Conservation (phyloP, 108 stramenopile species). For the Skeletonema potamos region DNA sequence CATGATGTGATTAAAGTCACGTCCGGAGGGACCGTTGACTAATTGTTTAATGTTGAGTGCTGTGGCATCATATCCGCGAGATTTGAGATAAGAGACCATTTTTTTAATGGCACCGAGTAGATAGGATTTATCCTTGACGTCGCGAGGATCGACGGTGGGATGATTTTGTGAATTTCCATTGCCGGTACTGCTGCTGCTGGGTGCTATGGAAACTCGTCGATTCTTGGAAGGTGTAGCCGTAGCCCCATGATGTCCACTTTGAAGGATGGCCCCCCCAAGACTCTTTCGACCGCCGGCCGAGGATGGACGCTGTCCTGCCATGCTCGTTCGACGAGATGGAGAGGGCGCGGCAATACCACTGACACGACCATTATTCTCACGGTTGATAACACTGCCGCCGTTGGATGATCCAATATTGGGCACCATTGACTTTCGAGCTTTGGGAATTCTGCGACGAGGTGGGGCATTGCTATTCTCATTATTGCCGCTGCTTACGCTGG, state of each 20-base stretch:
- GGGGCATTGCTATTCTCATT: constrained; percentile 1
- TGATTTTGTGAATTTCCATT: not conserved
- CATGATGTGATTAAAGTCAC: constrained; percentile 94
- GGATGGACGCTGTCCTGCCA: not conserved
- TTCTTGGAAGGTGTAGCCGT: constrained; percentile 16
- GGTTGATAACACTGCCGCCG: not conserved
- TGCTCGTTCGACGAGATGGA: constrained; percentile 8
- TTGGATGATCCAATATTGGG: constrained; percentile 20
- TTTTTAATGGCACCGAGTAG: constrained; percentile 52
- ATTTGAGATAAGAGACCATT: constrained; percentile 70
- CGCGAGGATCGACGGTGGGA: constrained; percentile 38
- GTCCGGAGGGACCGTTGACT: constrained; percentile 78
- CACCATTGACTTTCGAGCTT: constrained; percentile 36
- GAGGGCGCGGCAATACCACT: constrained; percentile 27
- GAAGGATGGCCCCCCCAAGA: constrained; percentile 21
- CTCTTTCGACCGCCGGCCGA: constrained; percentile 14
- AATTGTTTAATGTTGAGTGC: constrained; percentile 14
- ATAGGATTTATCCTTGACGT: constrained; percentile 66
- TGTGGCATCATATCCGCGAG: constrained; percentile 54
- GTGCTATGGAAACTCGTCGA: constrained; percentile 35
- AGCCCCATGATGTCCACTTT: not conserved
- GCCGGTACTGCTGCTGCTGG: not conserved
- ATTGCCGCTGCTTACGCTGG: constrained; percentile 3
- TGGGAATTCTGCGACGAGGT: constrained; percentile 15
- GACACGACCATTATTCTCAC: constrained; percentile 6